Base-by-base conservation (phyloP, 2,329 filamentous ascomycete species). In the Trichoderma cornu-damae region DNA sequence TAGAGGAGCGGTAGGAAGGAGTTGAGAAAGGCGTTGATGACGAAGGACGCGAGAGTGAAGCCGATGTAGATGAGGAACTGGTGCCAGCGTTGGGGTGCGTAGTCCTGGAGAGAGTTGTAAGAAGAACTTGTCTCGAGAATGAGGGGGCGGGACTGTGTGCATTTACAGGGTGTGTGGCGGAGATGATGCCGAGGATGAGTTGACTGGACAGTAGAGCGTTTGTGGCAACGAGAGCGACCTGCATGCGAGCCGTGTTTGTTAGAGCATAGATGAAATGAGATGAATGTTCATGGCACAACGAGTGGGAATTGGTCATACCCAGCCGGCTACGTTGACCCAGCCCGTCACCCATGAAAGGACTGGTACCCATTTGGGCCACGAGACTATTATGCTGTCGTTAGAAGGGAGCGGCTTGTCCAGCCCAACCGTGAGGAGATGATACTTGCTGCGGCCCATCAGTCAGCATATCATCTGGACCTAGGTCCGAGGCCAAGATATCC, bases 261-360 rank as follows among this genome's bases (percentile, higher is more conserved):
- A n/a, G n/a, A n/a, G n/a, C n/a, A n/a, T n/a, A n/a, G n/a, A n/a
- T n/a, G n/a, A n/a, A 56, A 34, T 24, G 42, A 34, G 3, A 40
- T 4, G 26, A 9, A 4, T 40, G 2, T 11, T n/a, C 16, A 24
- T 24, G 26, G 24, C 24, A 7, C 22, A 30, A n/a, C 26, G 18
- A n/a, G 2, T 11, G 24, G 11, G 26, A n/a, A 2, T 16, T 37
- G 6, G 14, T 2, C 57, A 34, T 48, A 69, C 64, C 86, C 86
- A 89, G 16, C 85, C 86, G 11, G 83, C 83, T 40, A 85, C 80
- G 64, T 85, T 86, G 67, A 85, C 87, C 85, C 86, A 89, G 4
- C 68, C 69, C 0, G 68, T 71, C 0, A 69, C 58, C 68, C 68
- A 71, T 2, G 69, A 70, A 1, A 71, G 57, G 0, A 66, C 62